phyloP scores from a whole-genome alignment of 208 protist genomes.

The Leishmania martiniquensis region DNA sequence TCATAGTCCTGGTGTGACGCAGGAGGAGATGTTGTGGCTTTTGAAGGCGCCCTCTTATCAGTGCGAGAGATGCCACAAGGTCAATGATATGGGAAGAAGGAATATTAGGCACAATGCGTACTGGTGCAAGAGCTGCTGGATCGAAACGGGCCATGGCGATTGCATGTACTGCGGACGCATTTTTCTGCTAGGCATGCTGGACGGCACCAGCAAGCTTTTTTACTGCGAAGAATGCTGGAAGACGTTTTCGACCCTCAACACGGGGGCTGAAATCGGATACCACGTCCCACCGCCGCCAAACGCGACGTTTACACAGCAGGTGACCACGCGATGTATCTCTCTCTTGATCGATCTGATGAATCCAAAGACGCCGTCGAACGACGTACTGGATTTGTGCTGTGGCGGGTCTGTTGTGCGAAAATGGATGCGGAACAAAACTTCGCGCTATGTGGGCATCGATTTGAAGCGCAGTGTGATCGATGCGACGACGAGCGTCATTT shows the following conservation, averaged over 20 bases:
- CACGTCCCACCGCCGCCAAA: constrained; percentile 76
- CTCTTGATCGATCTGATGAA: constrained; percentile 81
- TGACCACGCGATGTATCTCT: constrained; percentile 73
- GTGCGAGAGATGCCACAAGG: constrained; percentile 75
- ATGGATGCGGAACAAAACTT: constrained; percentile 86
- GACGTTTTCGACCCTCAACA: constrained; percentile 66
- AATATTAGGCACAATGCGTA: constrained; percentile 66
- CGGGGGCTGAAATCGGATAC: constrained; percentile 69
- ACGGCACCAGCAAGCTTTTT: constrained; percentile 62
- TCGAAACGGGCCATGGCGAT: constrained; percentile 81
- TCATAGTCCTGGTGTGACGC: constrained; percentile 61
- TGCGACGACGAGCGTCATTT: constrained; percentile 39
- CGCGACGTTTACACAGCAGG: constrained; percentile 73
- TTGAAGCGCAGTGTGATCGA: constrained; percentile 67
- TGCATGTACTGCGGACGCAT: constrained; percentile 77
- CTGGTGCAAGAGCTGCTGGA: constrained; percentile 86
- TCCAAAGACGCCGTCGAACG: constrained; percentile 70
- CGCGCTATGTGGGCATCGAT: constrained; percentile 80
- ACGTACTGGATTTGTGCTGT: constrained; percentile 89
- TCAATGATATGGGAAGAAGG: constrained; percentile 70
- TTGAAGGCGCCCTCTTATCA: constrained; percentile 60
- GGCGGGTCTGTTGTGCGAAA: constrained; percentile 78
- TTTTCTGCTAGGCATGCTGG: constrained; percentile 65
- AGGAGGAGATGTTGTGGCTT: constrained; percentile 81
- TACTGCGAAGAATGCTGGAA: constrained; percentile 88